phyloP scores from a whole-genome alignment of 306 rosid species.

The Rosa persica region DNA sequence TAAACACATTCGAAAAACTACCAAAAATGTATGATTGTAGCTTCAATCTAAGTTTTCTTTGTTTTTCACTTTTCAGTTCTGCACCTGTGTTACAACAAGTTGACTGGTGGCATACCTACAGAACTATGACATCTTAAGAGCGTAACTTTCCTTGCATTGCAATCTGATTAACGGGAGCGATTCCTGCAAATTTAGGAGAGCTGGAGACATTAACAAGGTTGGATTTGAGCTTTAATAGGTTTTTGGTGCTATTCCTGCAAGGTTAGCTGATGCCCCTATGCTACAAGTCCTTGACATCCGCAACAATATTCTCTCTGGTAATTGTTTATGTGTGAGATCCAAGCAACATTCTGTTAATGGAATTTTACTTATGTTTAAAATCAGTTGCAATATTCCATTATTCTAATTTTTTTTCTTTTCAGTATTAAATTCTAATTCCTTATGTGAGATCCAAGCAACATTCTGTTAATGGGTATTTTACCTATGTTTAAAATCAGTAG shows the following conservation, averaged over 20 bases:
- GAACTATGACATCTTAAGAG: slow-evolving; percentile 50
- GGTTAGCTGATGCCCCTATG: slow-evolving; percentile 50
- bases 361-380: no score
- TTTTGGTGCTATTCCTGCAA: slow-evolving; percentile 79
- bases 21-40: background rate
- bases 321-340: background rate
- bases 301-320: slow-evolving; percentile 76
- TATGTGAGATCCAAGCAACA: no score
- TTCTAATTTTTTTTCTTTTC: no score
- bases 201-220: slow-evolving; percentile 47
- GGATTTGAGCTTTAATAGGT: slow-evolving; percentile 70
- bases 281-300: slow-evolving; percentile 55
- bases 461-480: no score
- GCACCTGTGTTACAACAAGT: slow-evolving; percentile 79
- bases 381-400: no score
- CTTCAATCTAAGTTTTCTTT: slow-evolving; percentile 3
- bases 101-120: slow-evolving; percentile 70
- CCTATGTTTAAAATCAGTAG: no score
- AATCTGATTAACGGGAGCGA: slow-evolving; percentile 66
- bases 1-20: no score
- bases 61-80: slow-evolving; percentile 50
- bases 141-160: slow-evolving; percentile 68
- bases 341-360: no score
- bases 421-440: no score
- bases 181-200: slow-evolving; percentile 82